Evolutionary conservation across 169 alveolate genomes (phyloP).

Genomic region (Plasmodium vivax): DNA sequence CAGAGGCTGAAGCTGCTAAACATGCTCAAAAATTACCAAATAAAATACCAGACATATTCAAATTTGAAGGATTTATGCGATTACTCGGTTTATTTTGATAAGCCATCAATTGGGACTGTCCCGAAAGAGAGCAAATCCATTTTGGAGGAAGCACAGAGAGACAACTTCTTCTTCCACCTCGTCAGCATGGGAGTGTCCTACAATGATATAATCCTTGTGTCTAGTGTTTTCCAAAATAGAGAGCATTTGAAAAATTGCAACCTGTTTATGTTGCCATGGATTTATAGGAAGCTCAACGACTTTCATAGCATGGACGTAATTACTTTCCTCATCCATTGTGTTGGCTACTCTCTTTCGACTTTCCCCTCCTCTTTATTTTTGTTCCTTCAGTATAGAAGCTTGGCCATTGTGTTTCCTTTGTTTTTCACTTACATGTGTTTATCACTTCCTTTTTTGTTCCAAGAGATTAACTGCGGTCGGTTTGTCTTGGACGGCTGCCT

Average conservation of each 20-base stretch:
- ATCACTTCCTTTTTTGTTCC: slow-evolving; percentile 44
- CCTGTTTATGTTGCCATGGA: slow-evolving; percentile 64
- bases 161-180: slow-evolving; percentile 34
- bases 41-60: slow-evolving; percentile 35
- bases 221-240: slow-evolving; percentile 47
- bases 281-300: slow-evolving; percentile 41
- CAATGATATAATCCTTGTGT: slow-evolving; percentile 50
- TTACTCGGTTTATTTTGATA: slow-evolving; percentile 36
- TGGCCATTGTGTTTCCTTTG: slow-evolving; percentile 43
- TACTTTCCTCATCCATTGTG: slow-evolving; percentile 37
- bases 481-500: slow-evolving; percentile 54
- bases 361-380: slow-evolving; percentile 19
- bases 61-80: slow-evolving; percentile 30
- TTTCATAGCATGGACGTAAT: slow-evolving; percentile 24
- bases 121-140: background rate
- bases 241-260: slow-evolving; percentile 40
- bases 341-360: slow-evolving; percentile 32
- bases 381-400: slow-evolving; percentile 38
- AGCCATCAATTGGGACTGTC: background rate
- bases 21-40: slow-evolving; percentile 44
- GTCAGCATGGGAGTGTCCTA: slow-evolving; percentile 50
- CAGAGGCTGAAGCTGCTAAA: slow-evolving; percentile 44
- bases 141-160: slow-evolving; percentile 2
- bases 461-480: slow-evolving; percentile 64
- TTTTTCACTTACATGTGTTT: slow-evolving; percentile 23